Percentiles rank a stretch among this genome's conserved stretches.
These are phyloP conservation scores for Cyphellophora europaea DNA, from an alignment of 2,329 filamentous ascomycete genomes.

Conservation along the genomic window DNA sequence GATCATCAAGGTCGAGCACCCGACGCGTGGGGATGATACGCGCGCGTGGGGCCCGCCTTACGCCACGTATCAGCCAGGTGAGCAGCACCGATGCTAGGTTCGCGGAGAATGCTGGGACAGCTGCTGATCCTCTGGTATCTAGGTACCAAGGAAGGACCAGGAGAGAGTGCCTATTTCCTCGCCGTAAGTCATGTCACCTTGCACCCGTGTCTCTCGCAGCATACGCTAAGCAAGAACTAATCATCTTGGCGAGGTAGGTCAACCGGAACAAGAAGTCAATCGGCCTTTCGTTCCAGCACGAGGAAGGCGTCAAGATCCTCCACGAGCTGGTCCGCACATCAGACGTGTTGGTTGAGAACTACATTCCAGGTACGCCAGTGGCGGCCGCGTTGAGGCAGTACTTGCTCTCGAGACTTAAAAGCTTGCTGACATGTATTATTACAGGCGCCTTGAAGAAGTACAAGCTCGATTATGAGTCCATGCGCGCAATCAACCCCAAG, in stretches of 20 bases:
- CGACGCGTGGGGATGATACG: conserved; percentile 82
- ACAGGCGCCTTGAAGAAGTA: conserved; percentile 64
- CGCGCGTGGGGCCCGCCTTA: conserved; percentile 95
- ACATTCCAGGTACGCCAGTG: conserved; percentile 63
- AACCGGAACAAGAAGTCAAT: conserved; percentile 97
- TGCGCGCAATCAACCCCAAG: conserved; percentile 68
- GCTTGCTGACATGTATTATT: not conserved
- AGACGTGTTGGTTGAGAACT: conserved; percentile 94
- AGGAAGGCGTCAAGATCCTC: conserved; percentile 73
- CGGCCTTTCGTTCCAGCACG: conserved; percentile 80
- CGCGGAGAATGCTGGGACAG: conserved; percentile 24
- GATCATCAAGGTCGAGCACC: conserved; percentile 96
- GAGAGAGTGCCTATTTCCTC: conserved; percentile 92
- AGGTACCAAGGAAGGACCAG: conserved; percentile 38
- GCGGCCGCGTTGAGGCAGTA: not conserved
- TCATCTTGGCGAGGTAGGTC: no score
- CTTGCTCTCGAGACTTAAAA: not conserved
- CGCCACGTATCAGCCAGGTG: conserved; percentile 60
- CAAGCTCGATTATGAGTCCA: conserved; percentile 72
- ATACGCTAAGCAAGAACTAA: not conserved
- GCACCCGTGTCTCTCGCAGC: not conserved
- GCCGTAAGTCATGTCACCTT: conserved; percentile 48
- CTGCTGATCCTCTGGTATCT: conserved; percentile 1
- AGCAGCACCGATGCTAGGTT: no score
- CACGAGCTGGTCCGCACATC: conserved; percentile 76